These are phyloP conservation scores for Ciborinia camelliae DNA, from an alignment of 2,329 filamentous ascomycete species.

Conservation along the genomic window DNA sequence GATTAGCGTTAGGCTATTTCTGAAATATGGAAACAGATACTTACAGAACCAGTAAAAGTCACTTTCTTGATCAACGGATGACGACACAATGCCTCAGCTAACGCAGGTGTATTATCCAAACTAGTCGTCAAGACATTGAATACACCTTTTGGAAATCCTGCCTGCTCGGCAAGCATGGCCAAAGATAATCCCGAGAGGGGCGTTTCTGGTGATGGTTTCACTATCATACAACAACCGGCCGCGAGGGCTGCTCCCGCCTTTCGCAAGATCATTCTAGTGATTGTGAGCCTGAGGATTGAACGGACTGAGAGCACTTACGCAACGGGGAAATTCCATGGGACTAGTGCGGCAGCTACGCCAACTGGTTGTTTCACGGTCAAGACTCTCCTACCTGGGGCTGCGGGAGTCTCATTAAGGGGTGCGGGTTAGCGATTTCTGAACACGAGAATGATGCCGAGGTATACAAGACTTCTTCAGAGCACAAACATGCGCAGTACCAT, in stretches of 20 bases:
- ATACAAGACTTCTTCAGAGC: no score
- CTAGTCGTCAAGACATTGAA: conserved; percentile 60
- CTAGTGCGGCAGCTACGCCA: conserved; percentile 64
- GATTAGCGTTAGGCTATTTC: neutral
- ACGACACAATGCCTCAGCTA: conserved; percentile 53
- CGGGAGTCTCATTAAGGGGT: conserved; percentile 43
- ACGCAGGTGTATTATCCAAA: conserved; percentile 51
- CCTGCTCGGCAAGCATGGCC: conserved; percentile 51
- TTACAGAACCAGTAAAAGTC: conserved; percentile 54
- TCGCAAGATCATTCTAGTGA: conserved; percentile 53
- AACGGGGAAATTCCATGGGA: conserved; percentile 71
- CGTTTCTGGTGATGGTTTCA: conserved; percentile 68
- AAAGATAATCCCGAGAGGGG: conserved; percentile 54
- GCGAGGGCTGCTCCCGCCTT: conserved; percentile 67
- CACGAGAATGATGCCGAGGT: neutral
- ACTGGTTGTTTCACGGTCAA: conserved; percentile 74
- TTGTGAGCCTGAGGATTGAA: neutral
- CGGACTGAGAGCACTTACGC: conserved; percentile 41
- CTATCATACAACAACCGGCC: conserved; percentile 70
- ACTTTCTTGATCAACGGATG: conserved; percentile 60
- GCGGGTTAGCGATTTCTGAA: neutral
- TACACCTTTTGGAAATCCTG: conserved; percentile 57
- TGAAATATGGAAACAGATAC: neutral
- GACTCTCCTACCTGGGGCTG: conserved; percentile 59
- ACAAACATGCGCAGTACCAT: neutral